Base-by-base conservation (phyloP, 768 basidiomycete species). In the Inosperma sp. region DNA sequence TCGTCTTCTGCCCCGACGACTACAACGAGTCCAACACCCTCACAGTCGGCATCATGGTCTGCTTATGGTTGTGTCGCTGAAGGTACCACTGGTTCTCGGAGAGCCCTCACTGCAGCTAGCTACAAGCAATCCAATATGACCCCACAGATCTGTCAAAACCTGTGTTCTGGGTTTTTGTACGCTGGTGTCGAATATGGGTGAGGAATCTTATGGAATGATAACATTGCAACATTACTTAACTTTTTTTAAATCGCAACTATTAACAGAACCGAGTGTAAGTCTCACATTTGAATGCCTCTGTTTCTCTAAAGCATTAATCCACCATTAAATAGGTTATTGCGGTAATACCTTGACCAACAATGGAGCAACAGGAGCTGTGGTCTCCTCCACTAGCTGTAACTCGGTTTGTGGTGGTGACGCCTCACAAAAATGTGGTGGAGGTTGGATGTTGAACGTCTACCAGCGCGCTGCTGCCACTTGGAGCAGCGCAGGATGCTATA, bases 111-210 rank as follows among this genome's bases (percentile, higher is more conserved):
- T 5, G 64, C 55, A 1, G 50, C 62, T 13, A 62, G 58, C 37
- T 67, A 57, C 44, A 48, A 55, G 4, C 56, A 56, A 35, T 16
- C 53, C 3, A 54, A 63, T 29, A 71, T 71, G 69, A 70, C 68
- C 0, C 64, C 66, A 17, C 55, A 59, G 37, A 35, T 58, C 6
- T 71, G 69, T 42, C 65, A 68, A 49, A 41, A 52, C 6, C 58
- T 69, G 7, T 69, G 70, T 48, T 39, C 52, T 21, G 61, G 56
- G n/a, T 71, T 60, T 46, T 48, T 55, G 8, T 71, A 65, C 45
- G 63, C 68, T 1, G 69, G 66, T 21, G 60, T 63, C 12, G 70
- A 71, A 54, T 66, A 67, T 54, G 64, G 61, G 65, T 67, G 27
- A 49, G n/a, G 62, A 49, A 16, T 25, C 21, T 35, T 34, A n/a